Evolutionary conservation across 352 stramenopile genomes (phyloP), one percentile per base, ranked within the genome.

Genomic region (Pythium dissimile): DNA sequence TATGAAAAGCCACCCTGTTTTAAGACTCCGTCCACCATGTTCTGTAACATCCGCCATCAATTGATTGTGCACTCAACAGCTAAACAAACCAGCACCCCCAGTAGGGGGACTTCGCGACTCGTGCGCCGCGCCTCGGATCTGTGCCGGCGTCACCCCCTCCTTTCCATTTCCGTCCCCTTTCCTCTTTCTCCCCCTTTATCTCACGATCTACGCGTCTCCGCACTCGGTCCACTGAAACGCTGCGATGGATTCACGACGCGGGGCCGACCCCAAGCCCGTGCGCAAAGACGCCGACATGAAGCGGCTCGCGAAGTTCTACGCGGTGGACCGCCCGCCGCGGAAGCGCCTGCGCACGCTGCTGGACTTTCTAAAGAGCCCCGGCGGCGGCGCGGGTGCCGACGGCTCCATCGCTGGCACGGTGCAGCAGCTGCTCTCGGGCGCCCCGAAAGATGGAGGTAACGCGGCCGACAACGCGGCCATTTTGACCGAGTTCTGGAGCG

Each of bases 281-380:
- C 58, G 59, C 39, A 71, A 71, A 23, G 64, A 71, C 31, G 64
- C 59, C 35, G 83, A 90, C 39, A 67, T 88, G 34, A 92, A 93
- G 75, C 84, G 84, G 10, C 76, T 95, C 31, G 78, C 77, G 54
- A 92, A 92, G 68, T 95, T 95, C 78, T 95, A 85, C 57, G 78
- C 82, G 21, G 62, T 83, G 31, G 86, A 94, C 62, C 80, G 85
- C 1, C 82, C 84, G 24, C 84, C 84, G 24, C 84, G 86, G 50
- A 95, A 95, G 72, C 84, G 86, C 7, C 67, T 95, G 59, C 80
- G 79, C 54, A 93, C 79, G 34, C 59, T 92, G 49, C 66, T 95
- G 51, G 86, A 95, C 56, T 95, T 91, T 64, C 71, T 95, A 27
- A 90, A 91, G 70, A 79, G 73, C 21, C 64, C 75, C 0, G 67